Conservation (phyloP, 164 flowering plant species). For the Vitis labrusca region DNA sequence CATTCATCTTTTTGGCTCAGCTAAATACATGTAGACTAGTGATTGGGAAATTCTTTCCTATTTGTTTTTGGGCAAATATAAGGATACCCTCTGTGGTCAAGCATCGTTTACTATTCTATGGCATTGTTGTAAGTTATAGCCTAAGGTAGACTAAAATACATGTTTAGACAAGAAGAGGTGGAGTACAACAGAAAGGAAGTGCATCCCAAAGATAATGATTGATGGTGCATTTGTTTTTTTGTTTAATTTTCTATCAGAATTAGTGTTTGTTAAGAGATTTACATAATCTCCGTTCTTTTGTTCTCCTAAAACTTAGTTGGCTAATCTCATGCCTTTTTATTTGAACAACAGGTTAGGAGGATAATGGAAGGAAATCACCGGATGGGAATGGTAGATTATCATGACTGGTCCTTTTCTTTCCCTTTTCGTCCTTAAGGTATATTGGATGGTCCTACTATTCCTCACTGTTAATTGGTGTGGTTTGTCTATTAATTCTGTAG, state of each 20-base stretch:
- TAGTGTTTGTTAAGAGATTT: neutral
- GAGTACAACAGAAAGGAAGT: neutral
- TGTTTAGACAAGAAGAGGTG: neutral
- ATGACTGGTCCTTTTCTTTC: conserved; percentile 14
- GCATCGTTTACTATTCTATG: neutral
- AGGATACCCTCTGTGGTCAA: neutral
- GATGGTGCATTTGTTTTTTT: too few species aligned
- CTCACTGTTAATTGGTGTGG: conserved; percentile 12
- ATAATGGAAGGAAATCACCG: conserved; percentile 96
- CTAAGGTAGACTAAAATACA: neutral
- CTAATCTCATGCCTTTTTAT: conserved; percentile 5
- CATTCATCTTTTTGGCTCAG: neutral
- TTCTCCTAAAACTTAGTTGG: neutral
- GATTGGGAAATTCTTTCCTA: neutral
- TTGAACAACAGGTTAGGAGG: conserved; percentile 70
- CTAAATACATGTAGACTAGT: neutral
- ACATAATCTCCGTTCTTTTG: neutral
- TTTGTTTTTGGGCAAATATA: neutral
- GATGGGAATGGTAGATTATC: conserved; percentile 89
- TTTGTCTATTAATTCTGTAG: conserved; percentile 39
- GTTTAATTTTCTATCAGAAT: too few species aligned
- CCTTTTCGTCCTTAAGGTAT: conserved; percentile 14
- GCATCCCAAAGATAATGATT: neutral
- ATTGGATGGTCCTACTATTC: conserved; percentile 1
- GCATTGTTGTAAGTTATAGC: neutral